Evolutionary conservation across 495 filamentous ascomycete species (phyloP).

Genomic region (Entonaema liquescens): DNA sequence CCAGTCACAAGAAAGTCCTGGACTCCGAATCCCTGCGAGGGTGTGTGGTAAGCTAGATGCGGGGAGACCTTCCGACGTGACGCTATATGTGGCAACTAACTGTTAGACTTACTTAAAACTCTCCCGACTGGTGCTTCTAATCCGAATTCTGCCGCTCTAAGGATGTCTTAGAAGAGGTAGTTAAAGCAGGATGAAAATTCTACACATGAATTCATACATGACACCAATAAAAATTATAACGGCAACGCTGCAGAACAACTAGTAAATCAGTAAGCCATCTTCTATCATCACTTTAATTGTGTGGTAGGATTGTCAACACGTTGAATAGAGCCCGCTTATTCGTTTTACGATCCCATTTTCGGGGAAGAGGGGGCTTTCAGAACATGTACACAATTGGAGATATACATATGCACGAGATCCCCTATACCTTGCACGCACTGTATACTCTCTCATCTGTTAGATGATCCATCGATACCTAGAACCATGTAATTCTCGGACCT

Average conservation of each 20-base stretch:
- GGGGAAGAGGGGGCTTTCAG: background rate
- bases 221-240: conserved; percentile 12
- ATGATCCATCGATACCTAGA: background rate
- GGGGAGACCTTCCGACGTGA: conserved; percentile 25
- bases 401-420: background rate
- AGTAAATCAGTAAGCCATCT: conserved; percentile 11
- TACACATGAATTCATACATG: background rate
- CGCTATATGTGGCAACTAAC: conserved; percentile 16
- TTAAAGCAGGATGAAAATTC: conserved; percentile 11
- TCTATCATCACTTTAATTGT: conserved; percentile 12
- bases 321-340: background rate
- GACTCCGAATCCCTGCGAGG: conserved; percentile 10
- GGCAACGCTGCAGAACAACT: conserved; percentile 9
- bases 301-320: background rate
- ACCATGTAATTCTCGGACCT: conserved; percentile 11
- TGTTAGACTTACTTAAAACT: conserved; percentile 8
- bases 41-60: conserved; percentile 24
- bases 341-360: background rate
- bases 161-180: background rate
- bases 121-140: conserved; percentile 14
- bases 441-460: background rate
- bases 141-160: conserved; percentile 1
- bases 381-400: background rate
- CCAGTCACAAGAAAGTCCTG: conserved; percentile 26
- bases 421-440: background rate